These are phyloP conservation scores for Backusella mclennaniae DNA, from an alignment of 192 early-diverging fungal genomes.

Conservation along the genomic window DNA sequence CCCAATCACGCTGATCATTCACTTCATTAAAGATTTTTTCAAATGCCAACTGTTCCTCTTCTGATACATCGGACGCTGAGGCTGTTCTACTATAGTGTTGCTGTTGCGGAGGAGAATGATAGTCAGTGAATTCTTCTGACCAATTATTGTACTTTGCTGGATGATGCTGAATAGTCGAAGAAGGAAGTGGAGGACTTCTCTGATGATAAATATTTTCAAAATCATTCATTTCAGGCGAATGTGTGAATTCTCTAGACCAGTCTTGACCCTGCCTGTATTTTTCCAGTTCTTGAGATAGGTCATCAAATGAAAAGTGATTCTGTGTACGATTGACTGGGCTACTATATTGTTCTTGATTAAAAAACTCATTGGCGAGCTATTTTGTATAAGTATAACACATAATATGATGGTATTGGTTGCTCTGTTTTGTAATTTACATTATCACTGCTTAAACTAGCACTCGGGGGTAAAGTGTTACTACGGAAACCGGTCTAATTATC, in stretches of 20 bases:
- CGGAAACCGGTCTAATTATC: neutral
- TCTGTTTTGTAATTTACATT: neutral
- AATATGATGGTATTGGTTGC: neutral
- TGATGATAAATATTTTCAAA: neutral
- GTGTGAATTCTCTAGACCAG: conserved; percentile 18
- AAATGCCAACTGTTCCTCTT: conserved; percentile 17
- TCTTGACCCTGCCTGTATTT: neutral
- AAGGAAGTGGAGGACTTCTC: neutral
- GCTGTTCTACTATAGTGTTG: neutral
- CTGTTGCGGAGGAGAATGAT: neutral
- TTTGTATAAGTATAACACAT: neutral
- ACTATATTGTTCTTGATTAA: neutral
- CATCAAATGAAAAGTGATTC: neutral
- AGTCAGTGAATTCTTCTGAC: neutral
- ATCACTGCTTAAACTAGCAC: neutral
- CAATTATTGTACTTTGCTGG: neutral
- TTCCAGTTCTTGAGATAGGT: conserved; percentile 21
- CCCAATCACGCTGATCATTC: neutral
- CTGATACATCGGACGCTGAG: conserved; percentile 7
- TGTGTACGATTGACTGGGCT: neutral
- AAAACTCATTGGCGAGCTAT: neutral
- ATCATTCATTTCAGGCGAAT: neutral
- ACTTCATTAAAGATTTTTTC: conserved; percentile 6
- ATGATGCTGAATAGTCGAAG: neutral
- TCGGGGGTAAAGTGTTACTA: neutral